These are phyloP conservation scores for Diaporthe citri DNA, from an alignment of 2,329 filamentous ascomycete species.

Conservation along the genomic window DNA sequence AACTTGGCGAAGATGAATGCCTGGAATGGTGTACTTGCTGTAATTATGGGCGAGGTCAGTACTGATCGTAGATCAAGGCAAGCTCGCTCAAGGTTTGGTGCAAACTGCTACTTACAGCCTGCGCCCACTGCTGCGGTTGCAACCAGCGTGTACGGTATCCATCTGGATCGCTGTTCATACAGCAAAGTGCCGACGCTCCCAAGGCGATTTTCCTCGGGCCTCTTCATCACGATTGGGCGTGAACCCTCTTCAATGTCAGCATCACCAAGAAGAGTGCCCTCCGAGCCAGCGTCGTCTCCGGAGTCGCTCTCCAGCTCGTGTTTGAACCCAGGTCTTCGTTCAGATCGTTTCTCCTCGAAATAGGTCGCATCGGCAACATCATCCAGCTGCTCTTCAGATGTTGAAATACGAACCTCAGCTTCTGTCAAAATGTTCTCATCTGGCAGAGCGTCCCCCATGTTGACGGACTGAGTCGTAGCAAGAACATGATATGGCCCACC, in stretches of 20 bases:
- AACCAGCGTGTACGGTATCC: background rate
- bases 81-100: constrained; percentile 60
- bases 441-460: background rate
- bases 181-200: constrained; percentile 17
- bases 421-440: constrained; percentile 58
- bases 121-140: constrained; percentile 38
- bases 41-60: background rate
- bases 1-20: constrained; percentile 68
- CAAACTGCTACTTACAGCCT: constrained; percentile 52
- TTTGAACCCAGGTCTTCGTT: constrained; percentile 83
- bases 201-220: background rate
- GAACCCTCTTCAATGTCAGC: constrained; percentile 4
- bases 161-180: constrained; percentile 19
- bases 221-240: constrained; percentile 1
- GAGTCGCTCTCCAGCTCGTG: constrained; percentile 36
- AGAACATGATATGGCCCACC: background rate
- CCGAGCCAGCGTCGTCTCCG: background rate
- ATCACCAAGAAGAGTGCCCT: constrained; percentile 12
- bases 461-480: background rate
- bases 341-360: constrained; percentile 74
- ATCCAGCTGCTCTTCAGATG: background rate
- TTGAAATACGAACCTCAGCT: background rate
- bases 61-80: constrained; percentile 39
- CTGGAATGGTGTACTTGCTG: constrained; percentile 53
- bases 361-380: constrained; percentile 37